Evolutionary conservation across 2,329 filamentous ascomycete genomes (phyloP).

Genomic region (Penicillium fuscoglaucum): DNA sequence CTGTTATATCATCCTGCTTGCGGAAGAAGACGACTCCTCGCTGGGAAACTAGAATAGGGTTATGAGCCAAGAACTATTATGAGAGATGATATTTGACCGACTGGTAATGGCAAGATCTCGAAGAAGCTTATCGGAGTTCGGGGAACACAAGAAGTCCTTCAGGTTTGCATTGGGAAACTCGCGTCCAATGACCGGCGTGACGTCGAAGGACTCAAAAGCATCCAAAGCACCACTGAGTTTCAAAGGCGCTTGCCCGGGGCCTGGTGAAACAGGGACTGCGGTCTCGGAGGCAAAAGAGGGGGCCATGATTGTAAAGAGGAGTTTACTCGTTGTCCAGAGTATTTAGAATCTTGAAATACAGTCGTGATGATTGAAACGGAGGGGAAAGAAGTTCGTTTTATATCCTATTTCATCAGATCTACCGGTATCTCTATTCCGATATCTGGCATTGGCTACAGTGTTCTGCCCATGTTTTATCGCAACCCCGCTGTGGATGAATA

Average conservation of each 20-base stretch:
- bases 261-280: slow-evolving; percentile 5
- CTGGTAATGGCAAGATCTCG: slow-evolving; percentile 38
- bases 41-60: slow-evolving; percentile 47
- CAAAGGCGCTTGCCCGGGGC: slow-evolving; percentile 32
- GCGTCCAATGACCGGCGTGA: slow-evolving; percentile 53
- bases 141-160: slow-evolving; percentile 49
- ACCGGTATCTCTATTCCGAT: too few relatives aligned
- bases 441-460: too few relatives aligned
- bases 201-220: slow-evolving; percentile 48
- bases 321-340: not conserved
- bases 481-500: too few relatives aligned
- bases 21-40: slow-evolving; percentile 57
- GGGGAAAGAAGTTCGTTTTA: too few relatives aligned
- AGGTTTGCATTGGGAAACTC: slow-evolving; percentile 49
- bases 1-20: slow-evolving; percentile 50
- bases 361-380: too few relatives aligned
- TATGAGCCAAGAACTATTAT: not conserved
- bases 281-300: slow-evolving; percentile 20
- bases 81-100: slow-evolving; percentile 10
- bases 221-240: slow-evolving; percentile 45
- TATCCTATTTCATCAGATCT: too few relatives aligned
- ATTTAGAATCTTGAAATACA: not conserved
- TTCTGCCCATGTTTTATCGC: too few relatives aligned
- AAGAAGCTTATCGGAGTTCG: slow-evolving; percentile 37
- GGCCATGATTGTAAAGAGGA: slow-evolving; percentile 17